phyloP scores from a whole-genome alignment of 2,329 filamentous ascomycete genomes.

The Bipolaris oryzae region DNA sequence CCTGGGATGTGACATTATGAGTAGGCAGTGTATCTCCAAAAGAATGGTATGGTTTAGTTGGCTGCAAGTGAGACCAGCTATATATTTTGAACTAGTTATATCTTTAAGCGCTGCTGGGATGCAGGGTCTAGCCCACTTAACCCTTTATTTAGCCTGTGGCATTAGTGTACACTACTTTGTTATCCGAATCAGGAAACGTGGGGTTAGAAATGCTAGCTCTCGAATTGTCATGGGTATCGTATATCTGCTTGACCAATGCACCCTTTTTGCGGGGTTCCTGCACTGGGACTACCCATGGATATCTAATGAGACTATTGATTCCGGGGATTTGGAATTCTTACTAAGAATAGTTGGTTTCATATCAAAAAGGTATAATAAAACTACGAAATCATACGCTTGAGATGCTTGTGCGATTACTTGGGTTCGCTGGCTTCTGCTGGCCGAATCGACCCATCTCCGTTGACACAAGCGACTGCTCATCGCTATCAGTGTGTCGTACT shows the following conservation, averaged over 20 bases:
- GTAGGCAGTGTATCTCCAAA: too few species aligned
- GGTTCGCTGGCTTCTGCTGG: conserved; percentile 4
- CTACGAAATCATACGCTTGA: conserved; percentile 16
- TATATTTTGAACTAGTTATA: too few species aligned
- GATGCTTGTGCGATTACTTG: conserved; percentile 16
- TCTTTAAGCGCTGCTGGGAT: not conserved
- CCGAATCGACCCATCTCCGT: conserved; percentile 11
- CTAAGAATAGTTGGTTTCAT: not conserved
- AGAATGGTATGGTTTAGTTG: too few species aligned
- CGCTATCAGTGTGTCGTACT: conserved; percentile 17
- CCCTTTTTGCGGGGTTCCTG: not conserved
- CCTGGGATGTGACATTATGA: too few species aligned
- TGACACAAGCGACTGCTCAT: conserved; percentile 18
- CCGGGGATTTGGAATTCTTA: too few species aligned
- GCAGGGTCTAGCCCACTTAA: not conserved
- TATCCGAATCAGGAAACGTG: not conserved
- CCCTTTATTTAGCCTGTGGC: not conserved
- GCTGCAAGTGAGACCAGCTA: too few species aligned
- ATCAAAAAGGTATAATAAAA: conserved; percentile 7
- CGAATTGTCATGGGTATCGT: not conserved
- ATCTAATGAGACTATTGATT: too few species aligned
- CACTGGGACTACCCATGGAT: not conserved
- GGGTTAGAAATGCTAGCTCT: not conserved
- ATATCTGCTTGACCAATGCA: not conserved
- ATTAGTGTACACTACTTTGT: not conserved